Evolutionary conservation across 1,284 basidiomycete species (phyloP).

Genomic region (Peniophora sp.): DNA sequence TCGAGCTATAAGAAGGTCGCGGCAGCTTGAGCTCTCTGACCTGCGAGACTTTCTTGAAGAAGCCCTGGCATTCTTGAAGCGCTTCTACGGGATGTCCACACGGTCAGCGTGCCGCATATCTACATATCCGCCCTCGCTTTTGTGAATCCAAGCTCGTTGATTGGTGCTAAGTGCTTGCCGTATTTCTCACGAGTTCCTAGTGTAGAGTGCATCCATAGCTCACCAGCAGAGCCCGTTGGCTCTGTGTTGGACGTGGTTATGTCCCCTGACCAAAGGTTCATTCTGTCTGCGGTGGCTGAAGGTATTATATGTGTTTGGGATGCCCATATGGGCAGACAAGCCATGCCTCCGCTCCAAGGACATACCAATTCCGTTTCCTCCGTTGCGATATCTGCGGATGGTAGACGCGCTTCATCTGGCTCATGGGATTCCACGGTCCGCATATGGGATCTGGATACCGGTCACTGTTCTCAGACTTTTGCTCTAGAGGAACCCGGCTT

Average conservation of each 20-base stretch:
- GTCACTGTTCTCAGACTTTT: slow-evolving; percentile 2
- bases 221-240: background rate
- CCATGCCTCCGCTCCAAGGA: background rate
- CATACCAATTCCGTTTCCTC: slow-evolving; percentile 12
- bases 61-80: background rate
- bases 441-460: slow-evolving; percentile 15
- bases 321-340: background rate
- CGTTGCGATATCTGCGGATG: slow-evolving; percentile 14
- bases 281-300: slow-evolving; percentile 2
- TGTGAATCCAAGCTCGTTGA: background rate
- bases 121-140: background rate
- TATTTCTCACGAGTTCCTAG: background rate
- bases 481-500: slow-evolving; percentile 10
- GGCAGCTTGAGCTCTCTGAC: background rate
- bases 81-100: background rate
- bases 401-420: slow-evolving; percentile 12
- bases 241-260: background rate
- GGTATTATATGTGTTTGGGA: slow-evolving; percentile 8
- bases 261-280: slow-evolving; percentile 6
- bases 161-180: background rate
- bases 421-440: slow-evolving; percentile 13
- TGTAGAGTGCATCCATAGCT: background rate
- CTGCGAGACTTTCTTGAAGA: background rate
- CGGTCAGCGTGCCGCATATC: background rate
- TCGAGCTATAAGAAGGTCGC: background rate